phyloP scores from a whole-genome alignment of 176 grass and related monocot genomes.

The Carex parvula region DNA sequence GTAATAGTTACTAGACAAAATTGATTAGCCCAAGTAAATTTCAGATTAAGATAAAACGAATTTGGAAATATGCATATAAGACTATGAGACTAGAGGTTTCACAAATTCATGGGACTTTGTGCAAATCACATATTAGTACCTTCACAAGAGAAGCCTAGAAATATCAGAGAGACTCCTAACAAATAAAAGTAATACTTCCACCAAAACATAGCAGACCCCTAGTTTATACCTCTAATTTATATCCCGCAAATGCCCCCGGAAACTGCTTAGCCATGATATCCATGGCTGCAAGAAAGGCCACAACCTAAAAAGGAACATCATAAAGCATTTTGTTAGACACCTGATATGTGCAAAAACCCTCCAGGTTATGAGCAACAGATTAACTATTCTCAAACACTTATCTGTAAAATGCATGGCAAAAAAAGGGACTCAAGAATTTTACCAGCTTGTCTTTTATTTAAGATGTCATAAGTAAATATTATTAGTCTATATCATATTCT shows the following conservation, averaged over 20 bases:
- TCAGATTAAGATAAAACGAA: not conserved
- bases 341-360: not conserved
- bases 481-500: not conserved
- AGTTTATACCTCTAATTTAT: constrained; percentile 66
- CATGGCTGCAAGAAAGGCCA: constrained; percentile 96
- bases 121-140: not conserved
- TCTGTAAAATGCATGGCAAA: not conserved
- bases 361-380: not conserved
- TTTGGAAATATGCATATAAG: constrained; percentile 18
- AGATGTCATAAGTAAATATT: not conserved
- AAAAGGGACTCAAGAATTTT: too few species aligned
- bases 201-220: constrained; percentile 4
- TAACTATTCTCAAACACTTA: not conserved
- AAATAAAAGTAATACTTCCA: not conserved
- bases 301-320: constrained; percentile 48
- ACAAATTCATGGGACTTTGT: constrained; percentile 5
- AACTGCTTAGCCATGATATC: constrained; percentile 91
- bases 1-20: not conserved
- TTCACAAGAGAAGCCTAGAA: not conserved
- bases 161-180: not conserved
- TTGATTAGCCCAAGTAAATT: not conserved
- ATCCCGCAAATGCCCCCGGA: constrained; percentile 84
- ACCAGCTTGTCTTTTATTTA: not conserved
- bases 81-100: not conserved
- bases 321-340: not conserved